phyloP scores from a whole-genome alignment of 352 stramenopile genomes.

The Phytophthora crassamura region DNA sequence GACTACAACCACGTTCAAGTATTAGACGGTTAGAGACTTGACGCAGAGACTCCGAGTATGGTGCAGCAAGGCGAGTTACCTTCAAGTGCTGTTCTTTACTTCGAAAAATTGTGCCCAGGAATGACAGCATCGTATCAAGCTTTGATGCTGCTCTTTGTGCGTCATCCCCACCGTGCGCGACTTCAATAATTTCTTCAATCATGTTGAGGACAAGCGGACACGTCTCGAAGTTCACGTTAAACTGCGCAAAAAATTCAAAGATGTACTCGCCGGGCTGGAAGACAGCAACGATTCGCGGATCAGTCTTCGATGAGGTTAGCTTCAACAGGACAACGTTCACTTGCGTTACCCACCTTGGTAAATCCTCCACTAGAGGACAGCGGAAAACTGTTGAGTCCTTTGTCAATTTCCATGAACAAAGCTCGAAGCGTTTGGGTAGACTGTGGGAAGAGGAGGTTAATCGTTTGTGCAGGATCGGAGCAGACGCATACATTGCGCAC shows the following conservation, averaged over 20 bases:
- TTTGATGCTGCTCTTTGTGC: constrained; percentile 72
- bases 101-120: constrained; percentile 87
- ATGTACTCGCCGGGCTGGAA: constrained; percentile 85
- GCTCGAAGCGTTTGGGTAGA: constrained; percentile 83
- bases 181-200: constrained; percentile 90
- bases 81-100: constrained; percentile 81
- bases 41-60: neutral
- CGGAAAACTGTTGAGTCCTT: constrained; percentile 80
- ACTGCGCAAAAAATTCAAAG: constrained; percentile 92
- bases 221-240: constrained; percentile 91
- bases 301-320: no score
- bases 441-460: constrained; percentile 41
- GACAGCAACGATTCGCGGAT: neutral
- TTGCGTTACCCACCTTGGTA: constrained; percentile 66
- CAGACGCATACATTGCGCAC: constrained; percentile 28
- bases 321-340: no score
- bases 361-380: constrained; percentile 74
- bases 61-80: constrained; percentile 34
- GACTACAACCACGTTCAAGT: constrained; percentile 38
- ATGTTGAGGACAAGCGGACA: constrained; percentile 87
- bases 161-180: constrained; percentile 76
- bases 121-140: constrained; percentile 82
- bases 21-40: neutral
- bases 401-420: constrained; percentile 87
- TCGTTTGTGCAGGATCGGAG: neutral